A percentile compares a stretch with the other conserved stretches of the same genome.
These are phyloP conservation scores for Cynara cardunculus DNA, from an alignment of 129 eudicot genomes.

Conservation along the genomic window DNA sequence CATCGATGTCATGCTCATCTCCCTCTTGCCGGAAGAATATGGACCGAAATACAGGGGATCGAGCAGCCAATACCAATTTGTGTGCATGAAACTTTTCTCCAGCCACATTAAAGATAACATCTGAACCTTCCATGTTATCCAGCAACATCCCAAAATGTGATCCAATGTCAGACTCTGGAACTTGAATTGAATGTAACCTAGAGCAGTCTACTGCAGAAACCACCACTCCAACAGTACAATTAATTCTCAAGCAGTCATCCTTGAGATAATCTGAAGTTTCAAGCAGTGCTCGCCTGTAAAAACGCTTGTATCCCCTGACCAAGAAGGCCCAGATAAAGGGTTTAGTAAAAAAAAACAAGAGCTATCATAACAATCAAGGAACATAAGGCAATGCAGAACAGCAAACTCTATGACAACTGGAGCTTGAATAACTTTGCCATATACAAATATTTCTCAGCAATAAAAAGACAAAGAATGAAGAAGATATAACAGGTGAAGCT, in stretches of 20 bases:
- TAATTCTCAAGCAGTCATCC: slow-evolving; percentile 83
- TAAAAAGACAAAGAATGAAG: background rate
- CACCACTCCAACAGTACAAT: slow-evolving; percentile 95
- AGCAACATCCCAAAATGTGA: slow-evolving; percentile 60
- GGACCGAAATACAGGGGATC: slow-evolving; percentile 54
- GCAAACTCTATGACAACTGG: background rate
- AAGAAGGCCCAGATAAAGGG: background rate
- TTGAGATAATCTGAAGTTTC: slow-evolving; percentile 80
- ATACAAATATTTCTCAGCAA: background rate
- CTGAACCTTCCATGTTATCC: slow-evolving; percentile 71
- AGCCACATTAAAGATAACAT: slow-evolving; percentile 56
- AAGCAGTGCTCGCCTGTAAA: slow-evolving; percentile 64
- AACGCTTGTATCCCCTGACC: slow-evolving; percentile 93
- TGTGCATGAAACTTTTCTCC: slow-evolving; percentile 74
- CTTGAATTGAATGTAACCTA: slow-evolving; percentile 65
- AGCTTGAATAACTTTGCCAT: background rate
- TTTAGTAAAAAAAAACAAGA: slow-evolving; percentile 1
- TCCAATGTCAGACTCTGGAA: slow-evolving; percentile 78
- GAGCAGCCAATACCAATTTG: slow-evolving; percentile 73
- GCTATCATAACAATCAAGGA: background rate
- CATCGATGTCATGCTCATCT: slow-evolving; percentile 19
- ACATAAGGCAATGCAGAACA: background rate
- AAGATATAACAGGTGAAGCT: background rate
- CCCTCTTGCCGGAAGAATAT: slow-evolving; percentile 27
- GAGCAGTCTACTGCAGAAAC: slow-evolving; percentile 75